Conservation (phyloP, 2,329 filamentous ascomycete genomes). For the Cordyceps fumosorosea region DNA sequence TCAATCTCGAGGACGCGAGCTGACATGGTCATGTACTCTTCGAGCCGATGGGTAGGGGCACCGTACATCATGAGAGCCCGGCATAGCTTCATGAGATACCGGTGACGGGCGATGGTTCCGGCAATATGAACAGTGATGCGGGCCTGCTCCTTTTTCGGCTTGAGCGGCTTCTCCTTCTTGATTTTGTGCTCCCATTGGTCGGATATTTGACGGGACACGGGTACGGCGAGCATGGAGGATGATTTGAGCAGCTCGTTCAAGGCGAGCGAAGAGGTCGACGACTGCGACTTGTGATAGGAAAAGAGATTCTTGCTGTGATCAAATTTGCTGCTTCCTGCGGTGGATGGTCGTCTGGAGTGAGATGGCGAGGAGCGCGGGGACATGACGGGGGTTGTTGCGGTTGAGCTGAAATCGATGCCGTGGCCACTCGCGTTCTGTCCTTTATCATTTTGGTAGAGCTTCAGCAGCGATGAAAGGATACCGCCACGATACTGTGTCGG, state of each 20-base stretch:
- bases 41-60: constrained; percentile 82
- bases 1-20: constrained; percentile 84
- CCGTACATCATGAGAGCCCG: constrained; percentile 83
- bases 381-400: constrained; percentile 31
- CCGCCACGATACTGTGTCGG: constrained; percentile 66
- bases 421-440: constrained; percentile 24
- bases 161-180: constrained; percentile 30
- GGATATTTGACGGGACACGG: constrained; percentile 38
- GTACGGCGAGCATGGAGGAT: constrained; percentile 44
- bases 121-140: constrained; percentile 54
- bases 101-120: constrained; percentile 68
- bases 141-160: constrained; percentile 32
- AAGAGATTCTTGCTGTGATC: constrained; percentile 34
- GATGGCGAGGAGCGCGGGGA: constrained; percentile 37
- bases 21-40: constrained; percentile 89
- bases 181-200: constrained; percentile 39
- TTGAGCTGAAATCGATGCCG: constrained; percentile 31
- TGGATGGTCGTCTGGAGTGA: constrained; percentile 34
- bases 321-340: constrained; percentile 25
- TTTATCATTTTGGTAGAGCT: constrained; percentile 54
- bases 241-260: constrained; percentile 48
- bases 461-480: constrained; percentile 65
- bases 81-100: constrained; percentile 79
- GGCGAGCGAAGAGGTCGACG: constrained; percentile 38
- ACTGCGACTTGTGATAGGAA: constrained; percentile 34